Evolutionary conservation across 768 basidiomycete genomes (phyloP).

Genomic region (Amanita thiersii): DNA sequence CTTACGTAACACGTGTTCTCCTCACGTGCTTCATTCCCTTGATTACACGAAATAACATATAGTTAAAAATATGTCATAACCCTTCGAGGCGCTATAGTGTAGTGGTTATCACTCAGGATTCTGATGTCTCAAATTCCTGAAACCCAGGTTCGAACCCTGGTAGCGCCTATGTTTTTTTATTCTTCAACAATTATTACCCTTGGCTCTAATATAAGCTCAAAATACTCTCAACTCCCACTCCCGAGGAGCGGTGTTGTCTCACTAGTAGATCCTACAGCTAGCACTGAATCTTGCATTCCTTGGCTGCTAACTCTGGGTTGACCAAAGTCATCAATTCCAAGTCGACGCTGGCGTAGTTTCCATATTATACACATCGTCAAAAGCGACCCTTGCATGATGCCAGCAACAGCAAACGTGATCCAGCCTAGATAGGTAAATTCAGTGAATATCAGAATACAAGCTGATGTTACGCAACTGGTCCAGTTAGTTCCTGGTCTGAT

Average conservation of each 20-base stretch:
- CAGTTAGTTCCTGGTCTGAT: conserved; percentile 72
- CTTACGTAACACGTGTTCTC: conserved; percentile 7
- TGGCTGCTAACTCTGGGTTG: conserved; percentile 25
- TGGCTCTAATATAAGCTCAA: no score
- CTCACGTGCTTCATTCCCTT: background rate
- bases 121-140: conserved; percentile 14
- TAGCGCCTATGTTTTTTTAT: conserved; percentile 9
- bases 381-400: conserved; percentile 75
- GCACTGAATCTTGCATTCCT: background rate
- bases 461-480: conserved; percentile 49
- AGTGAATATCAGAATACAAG: background rate
- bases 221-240: background rate
- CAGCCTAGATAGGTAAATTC: conserved; percentile 41
- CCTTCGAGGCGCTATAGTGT: conserved; percentile 18
- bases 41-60: background rate
- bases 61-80: no score
- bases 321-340: conserved; percentile 89
- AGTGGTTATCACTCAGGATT: conserved; percentile 23
- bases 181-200: no score
- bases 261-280: background rate
- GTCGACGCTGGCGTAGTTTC: conserved; percentile 67
- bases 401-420: conserved; percentile 76
- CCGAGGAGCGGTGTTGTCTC: background rate
- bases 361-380: conserved; percentile 82
- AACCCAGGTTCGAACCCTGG: conserved; percentile 16